Base-by-base conservation (phyloP, 2,329 filamentous ascomycete species). In the Alternaria hordeiaustralica region DNA sequence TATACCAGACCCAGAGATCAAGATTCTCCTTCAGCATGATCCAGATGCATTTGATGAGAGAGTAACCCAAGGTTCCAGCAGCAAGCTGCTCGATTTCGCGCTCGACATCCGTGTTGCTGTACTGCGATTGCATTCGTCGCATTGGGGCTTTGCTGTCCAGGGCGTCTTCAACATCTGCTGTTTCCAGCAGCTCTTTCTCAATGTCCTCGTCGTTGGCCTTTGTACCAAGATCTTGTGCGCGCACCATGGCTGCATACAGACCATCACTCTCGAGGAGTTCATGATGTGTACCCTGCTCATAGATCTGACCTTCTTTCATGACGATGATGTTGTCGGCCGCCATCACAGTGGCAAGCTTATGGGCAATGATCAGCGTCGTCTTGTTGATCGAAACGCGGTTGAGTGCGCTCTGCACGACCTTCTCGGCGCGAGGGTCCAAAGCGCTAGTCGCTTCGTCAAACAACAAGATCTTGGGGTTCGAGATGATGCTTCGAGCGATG, bases 371-470 rank as follows among this genome's bases (percentile, higher is more conserved):
- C 71, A 97, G 96, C 6, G 94, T 97, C 0, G 94, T 98, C 58
- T 94, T 88, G 26, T 93, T 93, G 66, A 91, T 87, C 1, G 94
- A 87, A 28, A 94, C 95, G 55, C 88, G 90, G 72, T 97, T 94
- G 10, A 98, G 86, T 20, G 95, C 95, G 45, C 92, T 92, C 79
- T 98, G 96, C 1, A 98, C 95, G 7, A 97, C 91, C 46, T 92
- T 93, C 81, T 98, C 95, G 0, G 93, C 96, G 76, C 96, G 95
- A 21, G 94, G 97, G 75, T 98, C 95, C 1, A 98, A 86, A 5
- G 93, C 93, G 36, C 92, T 96, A 1, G 95, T 99, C 5, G 96
- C 96, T 80, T 99, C 96, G 69, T 99, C 95, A 6, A 99, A 89
- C 0, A 99, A 86, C 1, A 98, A 85, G 73, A 98, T 89, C 82